Evolutionary conservation across 176 grass and related monocot species (phyloP), one percentile per base, ranked within the genome.

Genomic region (Oryza meyeriana): DNA sequence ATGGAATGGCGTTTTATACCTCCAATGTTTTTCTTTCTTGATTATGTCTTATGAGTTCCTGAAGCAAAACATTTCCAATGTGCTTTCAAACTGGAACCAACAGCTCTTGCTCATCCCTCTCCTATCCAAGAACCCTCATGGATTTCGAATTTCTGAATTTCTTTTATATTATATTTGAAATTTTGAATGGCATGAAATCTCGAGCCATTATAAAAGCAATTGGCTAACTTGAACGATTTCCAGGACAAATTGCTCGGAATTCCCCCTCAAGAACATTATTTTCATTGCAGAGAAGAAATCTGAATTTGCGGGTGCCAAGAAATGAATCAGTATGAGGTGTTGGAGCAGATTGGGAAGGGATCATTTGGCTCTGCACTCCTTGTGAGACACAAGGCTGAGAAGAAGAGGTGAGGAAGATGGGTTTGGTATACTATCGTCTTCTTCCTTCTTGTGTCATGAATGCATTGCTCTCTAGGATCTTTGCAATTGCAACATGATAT

Each of bases 311-410:
- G 2, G n/a, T 18, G 2, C 68, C 38, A 82, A 42, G 13, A 61
- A 74, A 98, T 98, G 95, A 92, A 98, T 47, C 88, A 87, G 72
- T 98, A 98, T 57, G 95, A 98, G 92, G 84, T 98, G 71, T 61
- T 98, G 86, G 95, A 93, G 76, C 95, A 98, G 79, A 94, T 98
- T 86, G 95, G 95, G 11, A 94, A 98, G 75, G 95, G 95, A 35
- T 91, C 95, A 35, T 98, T 98, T 50, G 95, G 95, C 32, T 91
- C 95, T 8, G 95, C 95, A 39, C 90, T 94, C 41, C 88, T 98
- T 81, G 92, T 98, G 57, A 86, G 87, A 78, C 95, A 98, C 71
- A 98, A 75, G 66, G 69, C 79, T 64, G 95, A 98, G 89, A 98
- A 79, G 73, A 98, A 98, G 79, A 98, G 88, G 95, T 97, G 69